Evolutionary conservation across 1,284 basidiomycete species (phyloP).

Genomic region (Clitocybe nebularis): DNA sequence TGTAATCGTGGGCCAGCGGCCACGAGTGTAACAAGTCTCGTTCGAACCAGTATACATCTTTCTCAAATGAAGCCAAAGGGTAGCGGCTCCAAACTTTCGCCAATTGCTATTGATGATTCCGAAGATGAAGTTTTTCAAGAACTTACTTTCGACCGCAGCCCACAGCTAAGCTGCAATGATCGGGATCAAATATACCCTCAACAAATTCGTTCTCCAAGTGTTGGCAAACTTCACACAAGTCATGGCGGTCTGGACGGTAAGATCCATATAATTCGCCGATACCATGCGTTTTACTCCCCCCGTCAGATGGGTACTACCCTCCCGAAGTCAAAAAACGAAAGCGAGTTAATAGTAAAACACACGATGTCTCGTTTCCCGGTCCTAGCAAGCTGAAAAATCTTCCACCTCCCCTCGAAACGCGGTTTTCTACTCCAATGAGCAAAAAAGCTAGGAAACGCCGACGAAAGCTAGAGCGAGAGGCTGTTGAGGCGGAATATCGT

Average conservation of each 20-base stretch:
- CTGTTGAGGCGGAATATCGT: conserved; percentile 22
- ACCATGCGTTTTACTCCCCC: too few species aligned
- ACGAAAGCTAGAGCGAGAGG: conserved; percentile 30
- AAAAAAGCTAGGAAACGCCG: conserved; percentile 37
- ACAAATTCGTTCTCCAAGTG: too few species aligned
- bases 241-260: too few species aligned
- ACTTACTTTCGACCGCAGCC: too few species aligned
- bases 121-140: conserved; percentile 33
- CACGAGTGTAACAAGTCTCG: too few species aligned
- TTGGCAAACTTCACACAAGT: too few species aligned
- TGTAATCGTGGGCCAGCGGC: too few species aligned
- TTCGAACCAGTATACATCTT: too few species aligned
- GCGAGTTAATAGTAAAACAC: conserved; percentile 6
- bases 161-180: too few species aligned
- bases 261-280: too few species aligned
- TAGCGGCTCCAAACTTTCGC: conserved; percentile 29
- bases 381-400: conserved; percentile 14
- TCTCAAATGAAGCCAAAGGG: conserved; percentile 16
- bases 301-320: too few species aligned
- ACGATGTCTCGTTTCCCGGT: conserved; percentile 9
- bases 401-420: conserved; percentile 17
- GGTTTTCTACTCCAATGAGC: conserved; percentile 18
- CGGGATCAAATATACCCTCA: too few species aligned
- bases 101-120: conserved; percentile 34
- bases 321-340: conserved; percentile 18